Base-by-base conservation (phyloP, 2,329 filamentous ascomycete genomes). In the Corynespora cassiicola region DNA sequence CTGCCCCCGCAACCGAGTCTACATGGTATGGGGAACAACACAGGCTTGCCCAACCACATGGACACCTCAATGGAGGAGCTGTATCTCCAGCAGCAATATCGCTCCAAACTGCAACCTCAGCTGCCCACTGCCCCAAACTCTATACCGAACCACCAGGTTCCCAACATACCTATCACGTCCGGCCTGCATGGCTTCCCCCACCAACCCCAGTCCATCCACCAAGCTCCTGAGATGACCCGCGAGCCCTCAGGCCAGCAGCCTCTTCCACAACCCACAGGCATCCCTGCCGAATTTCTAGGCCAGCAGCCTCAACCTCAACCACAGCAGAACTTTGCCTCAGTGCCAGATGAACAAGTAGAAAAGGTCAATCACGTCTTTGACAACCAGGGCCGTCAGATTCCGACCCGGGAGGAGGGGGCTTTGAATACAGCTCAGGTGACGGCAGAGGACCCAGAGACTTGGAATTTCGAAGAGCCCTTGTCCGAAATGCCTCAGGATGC, bases 391-490 rank as follows among this genome's bases (percentile, higher is more conserved):
- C 71, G 79, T 31, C 75, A 77, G 31, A 68, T 81, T 31, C 57
- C 68, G 3, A 46, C 52, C 5, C 70, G 66, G 45, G 75, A 78
- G 31, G 72, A 75, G n/a, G 52, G 62, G n/a, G 37, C 33, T 8
- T n/a, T 39, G 9, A 40, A 26, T 49, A 62, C 36, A 39, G 51
- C 41, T 14, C 73, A 72, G 28, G 72, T 75, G 23, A 53, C 71
- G 11, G 58, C 70, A 16, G 75, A 82, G 36, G 79, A 84, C 59
- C 45, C 72, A 1, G 91, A 96, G 58, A 88, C 81, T 7, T 99
- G 94, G 94, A 91, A 95, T 59, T 99, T 99, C 54, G 89, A 92
- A 36, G 90, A 96, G 42, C 78, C 83, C 7, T 75, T 84, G 35
- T 71, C 80, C 0, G 86, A 88, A 25, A 71, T 80, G 9, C 58